Base-by-base conservation (phyloP, 768 basidiomycete genomes). In the Tylopilus vinaceipallidus region DNA sequence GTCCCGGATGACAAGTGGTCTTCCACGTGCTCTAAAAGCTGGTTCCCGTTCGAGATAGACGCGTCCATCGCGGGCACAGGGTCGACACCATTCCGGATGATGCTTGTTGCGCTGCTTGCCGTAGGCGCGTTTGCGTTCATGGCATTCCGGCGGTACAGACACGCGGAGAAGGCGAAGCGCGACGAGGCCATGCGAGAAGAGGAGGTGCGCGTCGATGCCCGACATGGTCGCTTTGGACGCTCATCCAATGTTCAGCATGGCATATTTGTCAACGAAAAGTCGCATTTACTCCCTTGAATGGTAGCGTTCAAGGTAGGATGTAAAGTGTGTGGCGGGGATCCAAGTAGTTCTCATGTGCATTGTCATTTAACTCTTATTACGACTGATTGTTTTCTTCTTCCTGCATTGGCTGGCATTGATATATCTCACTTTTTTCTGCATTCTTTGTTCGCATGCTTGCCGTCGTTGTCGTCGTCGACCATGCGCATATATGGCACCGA, bases 1-100 rank as follows among this genome's bases (percentile, higher is more conserved):
- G 67, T 77, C 44, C 46, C 66, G 45, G 59, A 62, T 43, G 71
- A 75, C 50, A 59, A 64, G 50, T 76, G 74, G 76, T 62, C 67
- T 32, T 68, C 69, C 33, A 61, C 63, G 11, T 77, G 75, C 48
- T 67, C 72, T 29, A 60, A 60, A 10, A 36, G 60, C 27, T 66
- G 67, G 58, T 56, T 60, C 53, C 62, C 60, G 1, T 66, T 65
- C 27, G 27, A 37, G 11, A 2, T 42, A 11, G 57, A 26, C 13
- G 46, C 44, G 20, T 26, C 40, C 7, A 44, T 20, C 11, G 20
- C 54, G n/a, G 43, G 52, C 19, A 42, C 32, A 13, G 38, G 29
- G 7, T 40, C 46, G 16, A 49, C 47, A 12, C 47, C 40, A 0
- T 29, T 48, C 27, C 34, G 53, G 4, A 12, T 53, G 11, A 32